Evolutionary conservation across 73 alveolate genomes (phyloP), one percentile per base, ranked within the genome.

Genomic region (Breviolum minutum): DNA sequence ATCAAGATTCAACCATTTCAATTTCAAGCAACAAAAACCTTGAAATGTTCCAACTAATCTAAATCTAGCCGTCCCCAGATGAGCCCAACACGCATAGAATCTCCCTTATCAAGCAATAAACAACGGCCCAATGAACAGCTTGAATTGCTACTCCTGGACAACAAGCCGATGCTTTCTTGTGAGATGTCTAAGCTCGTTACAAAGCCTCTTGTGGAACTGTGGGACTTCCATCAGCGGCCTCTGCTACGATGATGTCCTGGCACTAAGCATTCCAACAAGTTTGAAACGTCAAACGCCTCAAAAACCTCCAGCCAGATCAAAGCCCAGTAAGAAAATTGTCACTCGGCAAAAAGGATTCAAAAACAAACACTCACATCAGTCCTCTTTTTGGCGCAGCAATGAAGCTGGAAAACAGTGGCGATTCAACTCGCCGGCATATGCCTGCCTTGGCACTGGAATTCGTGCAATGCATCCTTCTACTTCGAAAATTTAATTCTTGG

Each of bases 331-430:
- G 64, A 26, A 32, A 13, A 27, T 80, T 54, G n/a, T 11, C 16
- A 83, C 74, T 0, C 24, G 73, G 0, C 60, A 17, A 40, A 20
- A 61, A 22, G 17, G 11, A 60, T 24, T 48, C 60, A 40, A 61
- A 84, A 11, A 22, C 12, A 6, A 80, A 20, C n/a, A 20, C n/a
- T 32, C 54, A 60, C 54, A 40, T 40, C 54, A 8, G 87, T 74
- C 96, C 76, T 68, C 87, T 77, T 89, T 89, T 62, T 89, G 64
- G n/a, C 96, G 96, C 71, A 89, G 73, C 87, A 89, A 24, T 6
- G 97, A 22, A 48, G 97, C 97, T 26, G 97, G 97, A 30, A 91
- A 63, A 79, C 97, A 91, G 97, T 91, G 97, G 69, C 97, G 97
- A 24, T 91, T 91, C 66, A 91, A 87, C 82, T 91, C 97, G 60